Evolutionary conservation across 345 rosid species (phyloP), one percentile per base, ranked within the genome.

Genomic region (Hibiscus trionum): DNA sequence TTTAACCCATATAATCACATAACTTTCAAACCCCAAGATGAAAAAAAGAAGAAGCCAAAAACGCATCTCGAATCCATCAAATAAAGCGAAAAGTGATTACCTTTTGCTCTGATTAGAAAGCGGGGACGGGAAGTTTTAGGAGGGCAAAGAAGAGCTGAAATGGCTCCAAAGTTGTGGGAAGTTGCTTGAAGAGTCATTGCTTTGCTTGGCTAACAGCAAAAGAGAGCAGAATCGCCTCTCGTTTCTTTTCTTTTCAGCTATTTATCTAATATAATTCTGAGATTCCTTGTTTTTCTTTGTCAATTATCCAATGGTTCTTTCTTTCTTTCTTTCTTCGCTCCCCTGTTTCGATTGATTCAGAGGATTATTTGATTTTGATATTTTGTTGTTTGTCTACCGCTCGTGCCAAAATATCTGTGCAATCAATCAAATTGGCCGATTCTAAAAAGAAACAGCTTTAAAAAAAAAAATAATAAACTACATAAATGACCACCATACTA

Each of bases 121-220:
- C 85, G 85, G 46, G 71, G 83, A 73, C 33, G 75, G 55, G 80
- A 42, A 64, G 79, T 24, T 57, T 55, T 81, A 14, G 86, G 82
- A 4, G 88, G 78, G 58, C 61, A 75, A 61, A 74, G 50, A 61
- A 85, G 76, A 66, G 75, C 62, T 61, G 89, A 83, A 64, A 82
- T 72, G 85, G 67, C 66, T 19, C 81, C 82, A 37, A 79, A 76
- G 78, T 76, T 76, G 59, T 82, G 71, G 70, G 90, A 84, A 55
- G 76, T 78, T 2, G 93, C 79, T 82, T 85, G 88, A 71, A 79
- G 80, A 76, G 82, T 75, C 88, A 84, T 86, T 39, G 81, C 47
- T 44, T 68, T 27, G 10, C 69, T 44, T 65, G 69, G 56, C 37
- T 66, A 21, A 12, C 49, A 11, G 24, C 31, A 60, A 53, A 12